Conservation (phyloP, 345 rosid genomes). For the Fremontodendron californicum region DNA sequence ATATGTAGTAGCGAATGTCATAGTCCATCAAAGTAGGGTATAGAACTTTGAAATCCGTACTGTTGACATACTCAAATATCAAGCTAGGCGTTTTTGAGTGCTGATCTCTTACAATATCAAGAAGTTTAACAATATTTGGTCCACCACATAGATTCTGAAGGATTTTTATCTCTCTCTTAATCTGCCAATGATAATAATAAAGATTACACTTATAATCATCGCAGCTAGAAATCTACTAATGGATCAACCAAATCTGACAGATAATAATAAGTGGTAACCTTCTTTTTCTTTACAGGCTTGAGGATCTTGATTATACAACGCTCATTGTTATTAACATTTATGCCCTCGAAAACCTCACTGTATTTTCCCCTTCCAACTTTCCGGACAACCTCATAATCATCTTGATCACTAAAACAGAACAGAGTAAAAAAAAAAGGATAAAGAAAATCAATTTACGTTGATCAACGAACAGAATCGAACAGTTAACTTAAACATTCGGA, state of each 20-base stretch:
- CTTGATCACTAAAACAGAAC: slow-evolving; percentile 54
- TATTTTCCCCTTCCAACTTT: slow-evolving; percentile 84
- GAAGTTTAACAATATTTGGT: slow-evolving; percentile 63
- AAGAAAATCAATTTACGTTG: background rate
- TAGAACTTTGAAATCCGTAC: slow-evolving; percentile 71
- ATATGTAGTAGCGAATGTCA: slow-evolving; percentile 79
- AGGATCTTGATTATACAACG: slow-evolving; percentile 78
- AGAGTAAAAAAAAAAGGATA: background rate
- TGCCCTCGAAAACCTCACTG: slow-evolving; percentile 79
- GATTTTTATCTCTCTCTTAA: slow-evolving; percentile 77
- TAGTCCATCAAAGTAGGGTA: slow-evolving; percentile 81
- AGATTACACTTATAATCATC: slow-evolving; percentile 2
- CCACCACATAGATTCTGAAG: slow-evolving; percentile 83
- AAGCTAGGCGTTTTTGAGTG: slow-evolving; percentile 80
- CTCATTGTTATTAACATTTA: slow-evolving; percentile 65
- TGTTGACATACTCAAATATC: slow-evolving; percentile 79
- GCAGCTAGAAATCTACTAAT: background rate
- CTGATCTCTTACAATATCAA: slow-evolving; percentile 77
- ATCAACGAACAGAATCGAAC: background rate
- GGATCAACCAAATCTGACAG: background rate
- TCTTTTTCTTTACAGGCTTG: slow-evolving; percentile 88
- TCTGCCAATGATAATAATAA: slow-evolving; percentile 32
- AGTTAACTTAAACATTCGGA: background rate
- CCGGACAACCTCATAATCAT: slow-evolving; percentile 82
- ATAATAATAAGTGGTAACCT: slow-evolving; percentile 34